These are phyloP conservation scores for Sambucus nigra DNA, from an alignment of 129 eudicot genomes.

Conservation along the genomic window DNA sequence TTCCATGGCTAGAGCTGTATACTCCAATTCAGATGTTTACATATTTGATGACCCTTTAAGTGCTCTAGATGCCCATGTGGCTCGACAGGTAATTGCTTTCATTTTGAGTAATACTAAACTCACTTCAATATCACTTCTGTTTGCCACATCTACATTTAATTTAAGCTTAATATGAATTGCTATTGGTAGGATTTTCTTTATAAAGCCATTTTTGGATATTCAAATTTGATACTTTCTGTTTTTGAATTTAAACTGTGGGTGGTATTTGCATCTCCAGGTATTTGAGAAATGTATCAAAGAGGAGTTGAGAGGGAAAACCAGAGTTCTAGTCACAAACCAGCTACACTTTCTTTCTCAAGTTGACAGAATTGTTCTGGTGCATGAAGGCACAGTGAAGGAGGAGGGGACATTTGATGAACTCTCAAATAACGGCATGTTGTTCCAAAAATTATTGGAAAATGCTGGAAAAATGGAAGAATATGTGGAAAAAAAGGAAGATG, in stretches of 20 bases:
- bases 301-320: conserved; percentile 69
- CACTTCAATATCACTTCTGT: background rate
- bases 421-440: conserved; percentile 50
- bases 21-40: conserved; percentile 83
- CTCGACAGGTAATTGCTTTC: conserved; percentile 68
- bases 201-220: too few species aligned
- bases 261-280: conserved; percentile 62
- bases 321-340: conserved; percentile 94
- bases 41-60: conserved; percentile 96
- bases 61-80: conserved; percentile 95
- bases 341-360: conserved; percentile 92
- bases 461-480: conserved; percentile 92
- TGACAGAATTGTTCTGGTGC: conserved; percentile 70
- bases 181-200: too few species aligned
- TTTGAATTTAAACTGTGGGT: background rate
- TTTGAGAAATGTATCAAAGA: conserved; percentile 81
- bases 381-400: conserved; percentile 81
- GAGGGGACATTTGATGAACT: conserved; percentile 89
- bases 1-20: conserved; percentile 98
- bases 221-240: too few species aligned
- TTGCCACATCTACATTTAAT: too few species aligned
- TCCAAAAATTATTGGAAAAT: conserved; percentile 78
- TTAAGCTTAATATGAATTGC: background rate
- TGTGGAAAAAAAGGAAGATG: conserved; percentile 35
- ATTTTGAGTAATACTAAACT: too few species aligned